Evolutionary conservation across 805 yeast species (phyloP).

Genomic region (Dipodascus albidus): DNA sequence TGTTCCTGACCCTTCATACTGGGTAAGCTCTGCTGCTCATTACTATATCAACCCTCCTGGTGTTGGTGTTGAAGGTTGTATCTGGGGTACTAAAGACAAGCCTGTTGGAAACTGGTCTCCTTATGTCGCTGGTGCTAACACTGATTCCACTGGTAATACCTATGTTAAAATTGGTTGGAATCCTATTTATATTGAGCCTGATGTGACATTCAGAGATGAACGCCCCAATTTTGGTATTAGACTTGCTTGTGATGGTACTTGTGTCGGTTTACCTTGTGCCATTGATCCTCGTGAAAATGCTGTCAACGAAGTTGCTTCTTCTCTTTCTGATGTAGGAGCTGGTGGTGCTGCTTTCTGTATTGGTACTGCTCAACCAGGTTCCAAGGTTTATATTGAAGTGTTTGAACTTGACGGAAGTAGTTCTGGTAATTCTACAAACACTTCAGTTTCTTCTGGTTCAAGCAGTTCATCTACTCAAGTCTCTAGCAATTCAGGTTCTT

Average conservation of each 20-base stretch:
- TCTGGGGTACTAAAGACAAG: slow-evolving; percentile 64
- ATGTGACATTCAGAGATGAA: slow-evolving; percentile 34
- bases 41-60: slow-evolving; percentile 81
- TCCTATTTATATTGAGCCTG: slow-evolving; percentile 62
- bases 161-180: slow-evolving; percentile 86
- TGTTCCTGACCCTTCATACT: slow-evolving; percentile 68
- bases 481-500: background rate
- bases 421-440: background rate
- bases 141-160: slow-evolving; percentile 58
- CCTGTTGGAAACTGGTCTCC: slow-evolving; percentile 90
- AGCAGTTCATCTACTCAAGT: background rate
- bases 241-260: slow-evolving; percentile 60
- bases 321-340: slow-evolving; percentile 35
- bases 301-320: slow-evolving; percentile 42
- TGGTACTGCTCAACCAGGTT: slow-evolving; percentile 55
- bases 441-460: background rate
- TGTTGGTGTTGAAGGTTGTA: slow-evolving; percentile 59
- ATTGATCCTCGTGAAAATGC: slow-evolving; percentile 61
- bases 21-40: slow-evolving; percentile 82
- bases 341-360: slow-evolving; percentile 77
- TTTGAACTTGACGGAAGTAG: slow-evolving; percentile 29
- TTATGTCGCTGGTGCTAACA: slow-evolving; percentile 85
- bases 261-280: slow-evolving; percentile 71
- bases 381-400: slow-evolving; percentile 63
- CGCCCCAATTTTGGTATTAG: slow-evolving; percentile 62